A percentile compares a stretch with the other conserved stretches of the same genome.
Evolutionary conservation across 2,329 filamentous ascomycete genomes (phyloP).

Genomic region (Paramyrothecium roridum): DNA sequence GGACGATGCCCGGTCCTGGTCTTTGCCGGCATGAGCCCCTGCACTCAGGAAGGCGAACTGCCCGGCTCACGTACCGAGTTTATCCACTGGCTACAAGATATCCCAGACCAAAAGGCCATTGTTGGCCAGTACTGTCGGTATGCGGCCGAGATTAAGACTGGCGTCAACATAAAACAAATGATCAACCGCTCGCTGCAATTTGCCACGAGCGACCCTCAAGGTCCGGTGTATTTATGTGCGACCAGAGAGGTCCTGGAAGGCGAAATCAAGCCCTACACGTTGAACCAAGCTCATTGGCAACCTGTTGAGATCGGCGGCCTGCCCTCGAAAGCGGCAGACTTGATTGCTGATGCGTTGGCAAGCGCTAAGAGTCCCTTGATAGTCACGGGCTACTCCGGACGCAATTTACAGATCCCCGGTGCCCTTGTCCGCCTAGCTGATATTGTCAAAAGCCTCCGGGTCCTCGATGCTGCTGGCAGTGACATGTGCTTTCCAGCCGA

Average conservation of each 20-base stretch:
- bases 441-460: constrained; percentile 63
- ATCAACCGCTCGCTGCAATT: constrained; percentile 83
- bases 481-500: constrained; percentile 79
- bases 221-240: constrained; percentile 76
- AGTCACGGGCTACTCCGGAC: constrained; percentile 68
- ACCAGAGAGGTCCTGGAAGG: constrained; percentile 83
- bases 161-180: constrained; percentile 84
- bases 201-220: constrained; percentile 71
- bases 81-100: constrained; percentile 84
- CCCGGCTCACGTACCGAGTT: constrained; percentile 77
- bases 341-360: constrained; percentile 61
- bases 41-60: constrained; percentile 74
- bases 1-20: constrained; percentile 73
- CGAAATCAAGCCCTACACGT: constrained; percentile 69
- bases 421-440: constrained; percentile 66
- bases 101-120: constrained; percentile 78
- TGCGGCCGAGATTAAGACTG: constrained; percentile 76
- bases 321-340: constrained; percentile 46
- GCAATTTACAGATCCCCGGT: constrained; percentile 60
- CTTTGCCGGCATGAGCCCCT: constrained; percentile 75
- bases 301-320: constrained; percentile 65
- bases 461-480: constrained; percentile 73
- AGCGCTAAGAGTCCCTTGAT: constrained; percentile 64
- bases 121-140: constrained; percentile 84
- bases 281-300: constrained; percentile 69